Conservation (phyloP, 306 rosid genomes). For the Abrus pulchellus region DNA sequence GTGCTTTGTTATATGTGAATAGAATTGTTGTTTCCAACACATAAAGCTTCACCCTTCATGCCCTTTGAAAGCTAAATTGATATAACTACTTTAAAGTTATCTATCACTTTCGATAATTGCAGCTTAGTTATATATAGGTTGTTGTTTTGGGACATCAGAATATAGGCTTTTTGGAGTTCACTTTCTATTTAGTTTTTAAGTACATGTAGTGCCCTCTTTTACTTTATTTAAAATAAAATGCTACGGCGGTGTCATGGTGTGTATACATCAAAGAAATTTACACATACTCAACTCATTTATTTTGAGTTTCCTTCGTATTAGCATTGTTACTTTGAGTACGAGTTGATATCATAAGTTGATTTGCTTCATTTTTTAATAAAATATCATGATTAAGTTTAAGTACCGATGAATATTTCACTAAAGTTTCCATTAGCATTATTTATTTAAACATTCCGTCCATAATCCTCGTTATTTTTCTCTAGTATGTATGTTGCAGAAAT, state of each 20-base stretch:
- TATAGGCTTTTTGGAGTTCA: background rate
- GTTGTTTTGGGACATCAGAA: background rate
- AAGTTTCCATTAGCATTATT: background rate
- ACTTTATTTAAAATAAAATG: background rate
- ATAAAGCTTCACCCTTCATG: background rate
- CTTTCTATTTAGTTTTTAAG: background rate
- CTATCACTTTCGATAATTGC: constrained; percentile 27
- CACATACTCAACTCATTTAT: too few species aligned
- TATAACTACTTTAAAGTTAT: constrained; percentile 18
- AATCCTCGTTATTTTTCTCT: background rate
- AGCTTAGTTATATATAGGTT: background rate
- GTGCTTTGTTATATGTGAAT: constrained; percentile 12
- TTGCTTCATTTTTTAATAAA: background rate
- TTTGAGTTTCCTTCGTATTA: too few species aligned
- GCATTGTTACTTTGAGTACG: background rate
- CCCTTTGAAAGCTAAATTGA: constrained; percentile 35
- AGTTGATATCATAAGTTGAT: background rate
- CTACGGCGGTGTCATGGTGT: background rate
- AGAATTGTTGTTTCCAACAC: constrained; percentile 27
- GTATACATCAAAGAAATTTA: background rate
- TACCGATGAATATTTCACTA: background rate
- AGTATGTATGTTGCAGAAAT: background rate
- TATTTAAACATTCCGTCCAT: background rate
- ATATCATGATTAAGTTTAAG: background rate
- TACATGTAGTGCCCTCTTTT: background rate